Evolutionary conservation across 2,329 filamentous ascomycete species (phyloP).

Genomic region (Alternaria triticina): DNA sequence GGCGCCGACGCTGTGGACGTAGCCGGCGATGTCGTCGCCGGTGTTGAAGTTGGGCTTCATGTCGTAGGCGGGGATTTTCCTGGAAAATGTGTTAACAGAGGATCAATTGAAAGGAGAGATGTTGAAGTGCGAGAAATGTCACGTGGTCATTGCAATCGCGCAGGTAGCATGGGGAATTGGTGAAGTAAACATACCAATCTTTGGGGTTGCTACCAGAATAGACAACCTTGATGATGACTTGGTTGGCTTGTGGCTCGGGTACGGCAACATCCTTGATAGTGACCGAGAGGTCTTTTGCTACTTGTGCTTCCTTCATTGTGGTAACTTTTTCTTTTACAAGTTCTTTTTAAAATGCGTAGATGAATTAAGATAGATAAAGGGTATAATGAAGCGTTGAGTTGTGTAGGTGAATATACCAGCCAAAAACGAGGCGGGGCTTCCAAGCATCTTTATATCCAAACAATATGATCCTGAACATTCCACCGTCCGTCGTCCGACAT

Average conservation of each 20-base stretch:
- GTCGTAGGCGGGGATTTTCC: slow-evolving; percentile 33
- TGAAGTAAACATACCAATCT: slow-evolving; percentile 51
- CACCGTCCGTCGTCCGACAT: background rate
- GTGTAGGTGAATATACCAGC: background rate
- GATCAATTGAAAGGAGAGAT: background rate
- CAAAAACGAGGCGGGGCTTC: background rate
- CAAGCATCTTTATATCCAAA: background rate
- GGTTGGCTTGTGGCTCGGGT: slow-evolving; percentile 39
- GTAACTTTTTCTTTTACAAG: background rate
- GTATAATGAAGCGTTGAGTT: background rate
- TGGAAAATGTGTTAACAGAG: background rate
- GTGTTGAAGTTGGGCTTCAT: slow-evolving; percentile 47
- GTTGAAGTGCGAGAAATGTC: background rate
- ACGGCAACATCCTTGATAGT: slow-evolving; percentile 47
- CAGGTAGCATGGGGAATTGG: no score
- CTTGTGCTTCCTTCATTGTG: slow-evolving; percentile 52
- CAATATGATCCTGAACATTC: background rate
- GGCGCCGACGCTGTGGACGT: slow-evolving; percentile 61
- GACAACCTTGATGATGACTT: slow-evolving; percentile 50
- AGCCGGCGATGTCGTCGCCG: slow-evolving; percentile 64
- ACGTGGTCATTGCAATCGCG: no score
- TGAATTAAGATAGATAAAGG: background rate
- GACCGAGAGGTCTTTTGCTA: slow-evolving; percentile 42
- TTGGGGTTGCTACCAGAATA: slow-evolving; percentile 55
- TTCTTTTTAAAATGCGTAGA: background rate